Base-by-base conservation (phyloP, 345 rosid species). In the Pelargonium nanum region DNA sequence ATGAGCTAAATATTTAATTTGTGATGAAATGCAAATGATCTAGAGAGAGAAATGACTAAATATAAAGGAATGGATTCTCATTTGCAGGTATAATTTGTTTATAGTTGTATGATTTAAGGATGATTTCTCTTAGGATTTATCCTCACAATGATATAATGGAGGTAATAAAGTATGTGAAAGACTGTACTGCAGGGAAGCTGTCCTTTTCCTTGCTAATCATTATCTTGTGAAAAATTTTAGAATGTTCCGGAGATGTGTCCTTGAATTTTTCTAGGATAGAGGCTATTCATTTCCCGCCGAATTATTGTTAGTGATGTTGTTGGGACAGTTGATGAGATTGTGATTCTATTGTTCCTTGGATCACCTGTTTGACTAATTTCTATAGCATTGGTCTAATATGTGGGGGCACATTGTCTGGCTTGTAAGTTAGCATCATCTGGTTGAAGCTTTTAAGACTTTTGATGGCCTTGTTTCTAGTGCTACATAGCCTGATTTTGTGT, bases 401-500 rank as follows among this genome's bases (percentile, higher is more conserved):
- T 9, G 6, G 45, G 45, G 45, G 12, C 45, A 34, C 12, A 15
- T 34, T 4, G 7, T 34, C 13, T 9, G 45, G 45, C 1, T 34
- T 34, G 45, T 34, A 34, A 34, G 1, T 9, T 34, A 34, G 45
- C 45, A 34, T 34, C 45, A 9, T 4, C 45, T 34, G 6, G 45
- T 34, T 34, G 45, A 34, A 15, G 45, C 12, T 34, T 34, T 34
- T 34, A 34, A 10, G 45, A 34, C 45, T 15, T 19, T 30, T 64
- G 34, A 22, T 26, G 4, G 5, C 40, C 12, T 23, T n/a, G 32
- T 23, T 8, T 22, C 1, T 24, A 19, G 24, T 19, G 24, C 34
- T 8, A 22, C 62, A 28, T 57, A 23, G 55, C 22, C 62, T 61
- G 48, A 40, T 61, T 45, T 67, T 45, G 60, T 68, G 65, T 30